Conservation (phyloP, 108 stramenopile species). For the Cyclotella kingstonii region DNA sequence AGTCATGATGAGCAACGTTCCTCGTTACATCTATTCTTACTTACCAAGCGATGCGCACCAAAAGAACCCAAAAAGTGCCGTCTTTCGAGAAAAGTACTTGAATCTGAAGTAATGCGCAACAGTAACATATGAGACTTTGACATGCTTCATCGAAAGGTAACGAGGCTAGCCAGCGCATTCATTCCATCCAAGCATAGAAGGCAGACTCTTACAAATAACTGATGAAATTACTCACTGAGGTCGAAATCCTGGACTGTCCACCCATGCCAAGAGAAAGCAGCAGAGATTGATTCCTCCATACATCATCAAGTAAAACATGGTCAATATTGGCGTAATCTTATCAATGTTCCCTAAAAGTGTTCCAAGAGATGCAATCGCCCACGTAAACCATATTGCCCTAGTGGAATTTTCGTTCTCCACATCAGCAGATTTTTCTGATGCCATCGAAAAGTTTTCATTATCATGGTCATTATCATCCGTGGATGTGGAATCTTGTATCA, state of each 20-base stretch:
- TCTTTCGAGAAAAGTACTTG: slow-evolving; percentile 24
- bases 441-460: neutral
- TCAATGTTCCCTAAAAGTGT: slow-evolving; percentile 70
- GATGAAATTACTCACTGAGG: slow-evolving; percentile 41
- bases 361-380: slow-evolving; percentile 44
- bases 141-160: no score
- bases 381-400: slow-evolving; percentile 52
- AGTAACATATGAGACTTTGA: neutral
- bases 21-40: neutral
- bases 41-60: slow-evolving; percentile 56
- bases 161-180: no score
- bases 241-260: slow-evolving; percentile 69
- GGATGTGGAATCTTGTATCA: neutral
- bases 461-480: neutral
- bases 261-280: slow-evolving; percentile 62
- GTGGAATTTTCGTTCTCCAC: slow-evolving; percentile 13
- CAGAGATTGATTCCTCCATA: slow-evolving; percentile 75
- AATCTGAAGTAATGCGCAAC: slow-evolving; percentile 1
- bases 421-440: slow-evolving; percentile 28
- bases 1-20: slow-evolving; percentile 31
- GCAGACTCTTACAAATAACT: neutral
- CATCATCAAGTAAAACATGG: slow-evolving; percentile 75
- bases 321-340: slow-evolving; percentile 73
- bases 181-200: no score
- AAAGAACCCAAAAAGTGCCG: slow-evolving; percentile 51